A percentile compares a stretch with the other conserved stretches of the same genome.
These are phyloP conservation scores for Protomyces arabidopsidicola DNA, from an alignment of 1,139 yeast genomes.

Conservation along the genomic window DNA sequence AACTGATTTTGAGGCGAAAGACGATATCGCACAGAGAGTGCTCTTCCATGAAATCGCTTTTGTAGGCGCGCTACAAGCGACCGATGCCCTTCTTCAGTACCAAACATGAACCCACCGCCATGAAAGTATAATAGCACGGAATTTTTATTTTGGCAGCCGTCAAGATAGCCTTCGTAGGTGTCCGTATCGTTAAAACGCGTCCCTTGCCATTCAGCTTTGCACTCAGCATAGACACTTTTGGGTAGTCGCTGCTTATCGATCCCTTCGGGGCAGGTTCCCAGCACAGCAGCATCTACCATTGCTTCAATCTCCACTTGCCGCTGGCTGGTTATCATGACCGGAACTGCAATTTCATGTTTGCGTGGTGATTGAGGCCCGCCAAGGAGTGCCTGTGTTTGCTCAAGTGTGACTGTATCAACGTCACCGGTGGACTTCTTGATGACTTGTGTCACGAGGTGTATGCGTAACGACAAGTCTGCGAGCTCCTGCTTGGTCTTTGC, in stretches of 20 bases:
- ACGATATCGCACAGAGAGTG: slow-evolving; percentile 22
- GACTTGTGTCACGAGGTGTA: neutral
- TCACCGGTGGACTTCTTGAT: slow-evolving; percentile 7
- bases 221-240: neutral
- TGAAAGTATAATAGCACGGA: slow-evolving; percentile 41
- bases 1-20: slow-evolving; percentile 16
- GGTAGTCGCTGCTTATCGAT: neutral
- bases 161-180: neutral
- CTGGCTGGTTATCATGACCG: neutral
- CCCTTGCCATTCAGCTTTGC: neutral
- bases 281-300: slow-evolving; percentile 7
- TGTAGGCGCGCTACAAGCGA: slow-evolving; percentile 15
- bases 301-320: slow-evolving; percentile 1
- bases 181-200: neutral
- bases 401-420: slow-evolving; percentile 9
- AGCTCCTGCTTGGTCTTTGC: neutral
- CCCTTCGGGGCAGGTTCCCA: neutral
- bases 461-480: neutral
- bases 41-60: slow-evolving; percentile 6
- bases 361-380: neutral
- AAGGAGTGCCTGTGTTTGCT: slow-evolving; percentile 8
- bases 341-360: slow-evolving; percentile 6
- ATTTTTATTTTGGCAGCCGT: slow-evolving; percentile 32
- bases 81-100: slow-evolving; percentile 25
- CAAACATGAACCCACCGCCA: slow-evolving; percentile 46